phyloP scores from a whole-genome alignment of 2,329 filamentous ascomycete genomes.

The Aspergillus proliferans region DNA sequence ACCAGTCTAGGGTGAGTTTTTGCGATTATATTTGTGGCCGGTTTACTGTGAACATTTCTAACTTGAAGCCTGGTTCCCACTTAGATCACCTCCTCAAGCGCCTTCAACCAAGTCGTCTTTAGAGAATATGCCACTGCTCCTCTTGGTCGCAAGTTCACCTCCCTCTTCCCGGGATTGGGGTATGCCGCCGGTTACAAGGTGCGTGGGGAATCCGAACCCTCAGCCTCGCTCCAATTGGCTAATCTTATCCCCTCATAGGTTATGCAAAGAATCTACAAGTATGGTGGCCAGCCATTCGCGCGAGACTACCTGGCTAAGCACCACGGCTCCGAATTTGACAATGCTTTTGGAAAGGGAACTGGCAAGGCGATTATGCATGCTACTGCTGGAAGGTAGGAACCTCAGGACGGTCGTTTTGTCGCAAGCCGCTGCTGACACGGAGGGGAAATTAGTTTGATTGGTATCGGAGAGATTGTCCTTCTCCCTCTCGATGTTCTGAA shows the following conservation, averaged over 20 bases:
- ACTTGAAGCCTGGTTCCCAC: slow-evolving; percentile 4
- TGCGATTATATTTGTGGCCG: background rate
- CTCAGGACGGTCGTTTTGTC: background rate
- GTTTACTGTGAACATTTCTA: background rate
- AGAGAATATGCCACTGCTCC: slow-evolving; percentile 74
- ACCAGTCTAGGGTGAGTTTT: slow-evolving; percentile 64
- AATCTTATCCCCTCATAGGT: slow-evolving; percentile 45
- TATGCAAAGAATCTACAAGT: slow-evolving; percentile 96
- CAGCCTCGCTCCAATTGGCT: slow-evolving; percentile 2
- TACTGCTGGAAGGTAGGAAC: slow-evolving; percentile 72
- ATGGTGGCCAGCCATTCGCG: slow-evolving; percentile 91
- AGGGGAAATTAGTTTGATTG: slow-evolving; percentile 62
- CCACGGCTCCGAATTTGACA: slow-evolving; percentile 78
- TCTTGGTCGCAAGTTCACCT: slow-evolving; percentile 73
- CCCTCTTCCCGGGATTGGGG: slow-evolving; percentile 91
- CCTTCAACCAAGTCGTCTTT: slow-evolving; percentile 90
- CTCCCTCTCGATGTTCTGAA: slow-evolving; percentile 94
- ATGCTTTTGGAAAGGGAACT: slow-evolving; percentile 88
- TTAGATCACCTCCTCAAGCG: slow-evolving; percentile 52
- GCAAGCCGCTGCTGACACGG: slow-evolving; percentile 9
- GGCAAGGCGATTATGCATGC: slow-evolving; percentile 98
- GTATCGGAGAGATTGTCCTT: slow-evolving; percentile 93
- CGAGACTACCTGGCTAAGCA: slow-evolving; percentile 79
- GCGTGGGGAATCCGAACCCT: slow-evolving; percentile 11
- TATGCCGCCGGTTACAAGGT: slow-evolving; percentile 98